A percentile compares a stretch with the other conserved stretches of the same genome.
phyloP scores from a whole-genome alignment of 106 monocot genomes.

The Triglochin maritima region DNA sequence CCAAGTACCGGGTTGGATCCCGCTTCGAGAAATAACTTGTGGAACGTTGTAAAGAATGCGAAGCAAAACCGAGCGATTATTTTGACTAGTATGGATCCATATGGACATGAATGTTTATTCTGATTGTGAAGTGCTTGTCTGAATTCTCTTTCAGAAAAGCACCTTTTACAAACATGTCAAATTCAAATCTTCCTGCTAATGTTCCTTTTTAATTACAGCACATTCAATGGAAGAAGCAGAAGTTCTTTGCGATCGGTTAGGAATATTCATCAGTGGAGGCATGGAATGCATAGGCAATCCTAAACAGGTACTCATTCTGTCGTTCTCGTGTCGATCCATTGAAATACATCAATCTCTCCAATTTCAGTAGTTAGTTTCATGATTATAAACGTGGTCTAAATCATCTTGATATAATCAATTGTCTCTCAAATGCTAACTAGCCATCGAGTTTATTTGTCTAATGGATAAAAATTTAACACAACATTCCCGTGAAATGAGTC shows the following conservation, averaged over 20 bases:
- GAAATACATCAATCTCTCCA: too few relatives aligned
- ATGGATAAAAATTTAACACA: too few relatives aligned
- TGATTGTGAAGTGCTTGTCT: too few relatives aligned
- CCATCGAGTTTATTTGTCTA: too few relatives aligned
- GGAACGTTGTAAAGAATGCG: slow-evolving; percentile 74
- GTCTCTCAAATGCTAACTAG: too few relatives aligned
- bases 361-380: too few relatives aligned
- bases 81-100: slow-evolving; percentile 56
- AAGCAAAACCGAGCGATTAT: slow-evolving; percentile 66
- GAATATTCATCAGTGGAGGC: slow-evolving; percentile 63
- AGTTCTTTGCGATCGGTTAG: slow-evolving; percentile 62
- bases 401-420: too few relatives aligned
- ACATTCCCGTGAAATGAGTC: too few relatives aligned
- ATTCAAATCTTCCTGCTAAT: not conserved
- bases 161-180: not conserved
- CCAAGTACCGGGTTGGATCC: slow-evolving; percentile 91
- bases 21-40: slow-evolving; percentile 81
- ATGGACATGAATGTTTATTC: too few relatives aligned
- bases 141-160: not conserved
- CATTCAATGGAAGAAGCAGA: slow-evolving; percentile 97
- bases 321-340: too few relatives aligned
- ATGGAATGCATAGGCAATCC: slow-evolving; percentile 84
- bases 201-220: slow-evolving; percentile 33
- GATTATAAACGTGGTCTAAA: too few relatives aligned
- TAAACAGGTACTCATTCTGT: slow-evolving; percentile 55